Evolutionary conservation across 148 eudicot genomes (phyloP).

Genomic region (Vaccinium darrowii): DNA sequence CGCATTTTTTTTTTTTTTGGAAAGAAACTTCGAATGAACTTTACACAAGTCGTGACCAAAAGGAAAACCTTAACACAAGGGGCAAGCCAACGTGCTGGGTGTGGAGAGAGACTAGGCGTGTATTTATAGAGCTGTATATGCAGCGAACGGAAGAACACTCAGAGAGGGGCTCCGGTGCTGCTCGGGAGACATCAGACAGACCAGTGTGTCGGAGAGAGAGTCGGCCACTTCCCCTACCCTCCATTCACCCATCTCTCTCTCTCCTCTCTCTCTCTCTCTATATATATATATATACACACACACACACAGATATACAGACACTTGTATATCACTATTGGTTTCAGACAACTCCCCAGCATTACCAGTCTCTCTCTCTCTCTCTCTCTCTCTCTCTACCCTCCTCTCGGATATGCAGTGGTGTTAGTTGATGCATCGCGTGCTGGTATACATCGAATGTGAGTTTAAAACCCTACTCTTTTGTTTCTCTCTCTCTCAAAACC

Average conservation of each 20-base stretch:
- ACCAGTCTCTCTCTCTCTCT: neutral
- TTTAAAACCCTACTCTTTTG: neutral
- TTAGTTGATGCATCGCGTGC: conserved; percentile 7
- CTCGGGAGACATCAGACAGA: conserved; percentile 13
- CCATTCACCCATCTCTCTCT: neutral
- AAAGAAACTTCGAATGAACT: no score
- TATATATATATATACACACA: neutral
- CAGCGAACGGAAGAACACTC: conserved; percentile 16
- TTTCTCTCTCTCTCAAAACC: neutral
- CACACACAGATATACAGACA: no score
- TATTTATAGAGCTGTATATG: neutral
- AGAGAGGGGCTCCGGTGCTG: conserved; percentile 26
- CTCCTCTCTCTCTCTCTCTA: neutral
- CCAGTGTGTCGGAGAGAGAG: neutral
- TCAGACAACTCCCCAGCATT: neutral
- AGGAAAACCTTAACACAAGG: no score
- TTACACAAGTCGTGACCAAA: no score
- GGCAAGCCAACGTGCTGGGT: neutral
- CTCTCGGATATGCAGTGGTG: neutral
- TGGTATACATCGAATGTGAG: conserved; percentile 15
- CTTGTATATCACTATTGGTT: neutral
- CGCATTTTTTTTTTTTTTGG: no score
- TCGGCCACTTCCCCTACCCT: neutral
- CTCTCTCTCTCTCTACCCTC: neutral
- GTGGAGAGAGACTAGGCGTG: neutral